Evolutionary conservation across 139 green algal genomes (phyloP).

Genomic region (Coccomyxa sp.): DNA sequence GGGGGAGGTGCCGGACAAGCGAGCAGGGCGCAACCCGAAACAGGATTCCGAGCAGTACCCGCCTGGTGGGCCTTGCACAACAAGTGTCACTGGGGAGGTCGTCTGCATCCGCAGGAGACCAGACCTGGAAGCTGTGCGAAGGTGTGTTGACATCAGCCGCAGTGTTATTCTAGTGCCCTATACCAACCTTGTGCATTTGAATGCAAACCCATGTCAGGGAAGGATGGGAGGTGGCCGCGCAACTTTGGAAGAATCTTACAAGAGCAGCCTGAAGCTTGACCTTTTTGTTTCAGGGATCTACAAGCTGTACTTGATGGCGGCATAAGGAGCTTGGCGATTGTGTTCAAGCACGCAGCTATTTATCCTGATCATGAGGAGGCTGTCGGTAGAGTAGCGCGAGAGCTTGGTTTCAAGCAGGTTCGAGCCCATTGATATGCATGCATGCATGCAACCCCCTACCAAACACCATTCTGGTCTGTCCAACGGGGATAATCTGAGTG

Average conservation of each 20-base stretch:
- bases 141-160: background rate
- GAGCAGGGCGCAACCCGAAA: conserved; percentile 2
- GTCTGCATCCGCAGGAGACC: conserved; percentile 59
- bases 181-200: too few species aligned
- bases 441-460: too few species aligned
- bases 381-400: conserved; percentile 61
- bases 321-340: conserved; percentile 82
- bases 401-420: conserved; percentile 79
- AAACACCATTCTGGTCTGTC: too few species aligned
- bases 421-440: background rate
- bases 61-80: background rate
- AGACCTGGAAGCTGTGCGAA: conserved; percentile 50
- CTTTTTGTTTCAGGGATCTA: background rate
- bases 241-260: too few species aligned
- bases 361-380: conserved; percentile 83
- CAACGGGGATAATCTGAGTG: background rate
- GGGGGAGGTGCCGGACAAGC: conserved; percentile 28
- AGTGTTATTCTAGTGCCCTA: too few species aligned
- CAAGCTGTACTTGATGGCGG: conserved; percentile 48
- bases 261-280: too few species aligned
- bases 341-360: conserved; percentile 90
- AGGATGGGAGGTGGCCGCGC: too few species aligned
- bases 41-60: background rate
- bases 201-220: too few species aligned
- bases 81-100: conserved; percentile 70